Evolutionary conservation across 2,329 filamentous ascomycete species (phyloP).

Genomic region (Aspergillus tanneri): DNA sequence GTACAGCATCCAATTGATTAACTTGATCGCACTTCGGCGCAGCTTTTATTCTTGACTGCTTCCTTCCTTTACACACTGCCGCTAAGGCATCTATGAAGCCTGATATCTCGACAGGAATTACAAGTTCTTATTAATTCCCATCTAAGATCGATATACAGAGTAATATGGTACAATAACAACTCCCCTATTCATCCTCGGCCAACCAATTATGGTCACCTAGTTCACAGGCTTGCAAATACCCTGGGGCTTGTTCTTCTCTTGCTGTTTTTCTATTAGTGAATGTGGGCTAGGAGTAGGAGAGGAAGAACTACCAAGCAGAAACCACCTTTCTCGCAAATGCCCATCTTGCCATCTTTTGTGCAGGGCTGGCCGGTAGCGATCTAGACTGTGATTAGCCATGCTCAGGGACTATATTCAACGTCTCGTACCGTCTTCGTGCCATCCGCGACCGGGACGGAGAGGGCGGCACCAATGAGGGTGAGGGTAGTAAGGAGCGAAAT

Average conservation of each 20-base stretch:
- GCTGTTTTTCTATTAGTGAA: background rate
- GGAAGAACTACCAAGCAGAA: conserved; percentile 11
- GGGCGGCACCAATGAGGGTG: conserved; percentile 8
- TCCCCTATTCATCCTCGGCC: no score
- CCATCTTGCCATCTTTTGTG: conserved; percentile 14
- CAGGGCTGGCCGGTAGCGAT: conserved; percentile 7
- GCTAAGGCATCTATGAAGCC: no score
- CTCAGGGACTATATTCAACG: background rate
- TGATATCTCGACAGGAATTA: no score
- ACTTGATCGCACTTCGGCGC: no score
- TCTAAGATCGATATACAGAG: no score
- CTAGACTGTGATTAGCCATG: background rate
- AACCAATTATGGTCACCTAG: no score
- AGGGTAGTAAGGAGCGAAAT: conserved; percentile 11
- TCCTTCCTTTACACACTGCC: no score
- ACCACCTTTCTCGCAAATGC: conserved; percentile 7
- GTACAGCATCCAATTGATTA: no score
- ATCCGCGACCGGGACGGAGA: conserved; percentile 3
- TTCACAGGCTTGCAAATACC: conserved; percentile 5
- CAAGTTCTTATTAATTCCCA: no score
- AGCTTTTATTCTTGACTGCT: no score
- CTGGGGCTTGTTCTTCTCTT: conserved; percentile 4
- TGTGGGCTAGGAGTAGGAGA: background rate
- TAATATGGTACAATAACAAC: no score
- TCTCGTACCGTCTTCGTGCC: conserved; percentile 7